A percentile compares a stretch with the other conserved stretches of the same genome.
phyloP scores from a whole-genome alignment of 371 early-diverging fungal genomes.

The Smittium culicis region DNA sequence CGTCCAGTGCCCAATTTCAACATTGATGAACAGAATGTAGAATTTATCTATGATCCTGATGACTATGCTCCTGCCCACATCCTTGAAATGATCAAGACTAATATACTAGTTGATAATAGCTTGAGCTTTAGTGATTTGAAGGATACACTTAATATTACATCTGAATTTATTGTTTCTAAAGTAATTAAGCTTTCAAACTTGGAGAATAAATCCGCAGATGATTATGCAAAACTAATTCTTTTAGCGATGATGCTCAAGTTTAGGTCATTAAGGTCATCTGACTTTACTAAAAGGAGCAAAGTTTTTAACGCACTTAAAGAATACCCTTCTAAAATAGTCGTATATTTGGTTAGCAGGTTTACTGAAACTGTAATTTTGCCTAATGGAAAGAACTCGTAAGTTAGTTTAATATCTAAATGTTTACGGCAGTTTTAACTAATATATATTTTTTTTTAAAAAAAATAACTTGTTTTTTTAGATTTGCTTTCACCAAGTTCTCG shows the following conservation, averaged over 20 bases:
- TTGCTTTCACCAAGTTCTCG: conserved; percentile 47
- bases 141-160: conserved; percentile 5
- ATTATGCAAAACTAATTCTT: neutral
- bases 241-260: conserved; percentile 4
- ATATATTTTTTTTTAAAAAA: neutral
- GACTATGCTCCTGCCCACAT: neutral
- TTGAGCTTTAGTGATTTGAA: neutral
- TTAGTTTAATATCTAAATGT: neutral
- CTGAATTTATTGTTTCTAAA: conserved; percentile 5
- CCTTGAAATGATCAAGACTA: neutral
- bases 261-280: neutral
- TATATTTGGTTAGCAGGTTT: conserved; percentile 48
- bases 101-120: neutral
- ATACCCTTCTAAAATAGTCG: conserved; percentile 44
- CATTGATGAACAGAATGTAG: conserved; percentile 42
- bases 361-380: conserved; percentile 31
- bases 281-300: conserved; percentile 31
- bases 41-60: conserved; percentile 53
- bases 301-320: conserved; percentile 35
- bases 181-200: neutral
- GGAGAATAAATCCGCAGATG: neutral
- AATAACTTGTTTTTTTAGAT: conserved; percentile 19
- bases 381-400: conserved; percentile 3
- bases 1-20: conserved; percentile 62
- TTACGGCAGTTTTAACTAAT: neutral